Evolutionary conservation across 2,329 filamentous ascomycete genomes (phyloP), one percentile per base, ranked within the genome.

Genomic region (Xylaria sp.): DNA sequence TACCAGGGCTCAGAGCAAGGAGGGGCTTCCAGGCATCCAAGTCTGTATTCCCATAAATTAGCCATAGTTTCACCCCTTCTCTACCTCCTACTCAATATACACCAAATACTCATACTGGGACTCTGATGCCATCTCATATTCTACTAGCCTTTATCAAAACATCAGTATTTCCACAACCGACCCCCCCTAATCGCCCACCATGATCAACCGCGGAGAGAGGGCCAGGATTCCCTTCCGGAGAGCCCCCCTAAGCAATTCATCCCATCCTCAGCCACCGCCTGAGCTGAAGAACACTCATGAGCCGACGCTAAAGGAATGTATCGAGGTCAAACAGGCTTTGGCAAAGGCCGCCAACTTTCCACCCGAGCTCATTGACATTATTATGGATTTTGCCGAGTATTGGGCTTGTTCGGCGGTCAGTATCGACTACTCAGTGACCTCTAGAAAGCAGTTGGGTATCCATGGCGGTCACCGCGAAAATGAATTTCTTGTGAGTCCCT

Each of bases 371-470:
- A 76, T 87, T 38, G 82, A 88, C 68, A 71, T 74, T 47, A 80
- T 89, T 47, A 73, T 89, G 57, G 86, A 89, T 69, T 72, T 78
- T 28, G 87, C 86, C 57, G 86, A 88, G 73, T 89, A 89, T 73
- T 89, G 87, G 87, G 82, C 82, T 14, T 82, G 83, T 66, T 80
- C 82, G 0, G 74, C 76, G 0, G 70, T 75, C 9, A 73, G 73
- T 12, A 63, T 76, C 46, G 71, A 75, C 51, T 76, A 69, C 60
- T 61, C 65, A 5, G 54, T 65, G 11, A 59, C 60, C 6, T 59
- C 52, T 0, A 35, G 46, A 2, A 43, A 45, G 0, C 52, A 57
- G 3, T 54, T 71, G 5, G 23, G 50, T 1, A 67, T 75, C 23
- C 25, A 31, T 6, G 71, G 71, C 4, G 66, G 66, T 12, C 35